These are phyloP conservation scores for Lathyrus sativus DNA, from an alignment of 306 rosid genomes.

Conservation along the genomic window DNA sequence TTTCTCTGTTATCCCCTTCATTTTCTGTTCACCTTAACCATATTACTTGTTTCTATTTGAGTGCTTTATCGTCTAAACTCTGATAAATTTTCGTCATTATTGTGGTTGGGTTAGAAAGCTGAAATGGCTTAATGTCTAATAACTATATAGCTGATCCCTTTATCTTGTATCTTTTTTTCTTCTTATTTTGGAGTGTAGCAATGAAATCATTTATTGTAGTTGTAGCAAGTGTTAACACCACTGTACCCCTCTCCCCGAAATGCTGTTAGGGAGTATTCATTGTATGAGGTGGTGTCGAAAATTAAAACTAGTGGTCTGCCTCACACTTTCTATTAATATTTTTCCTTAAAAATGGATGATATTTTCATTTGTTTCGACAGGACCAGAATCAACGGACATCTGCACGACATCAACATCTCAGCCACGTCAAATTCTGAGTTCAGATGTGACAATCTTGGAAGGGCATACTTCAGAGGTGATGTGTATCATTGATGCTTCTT, in stretches of 20 bases:
- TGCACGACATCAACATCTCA: constrained; percentile 59
- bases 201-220: constrained; percentile 17
- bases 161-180: not conserved
- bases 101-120: constrained; percentile 27
- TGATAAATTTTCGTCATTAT: constrained; percentile 21
- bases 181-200: not conserved
- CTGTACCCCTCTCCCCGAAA: constrained; percentile 5
- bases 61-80: not conserved
- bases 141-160: not conserved
- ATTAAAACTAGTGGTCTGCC: constrained; percentile 8
- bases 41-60: constrained; percentile 11
- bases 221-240: constrained; percentile 13
- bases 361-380: constrained; percentile 43
- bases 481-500: constrained; percentile 35
- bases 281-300: constrained; percentile 5
- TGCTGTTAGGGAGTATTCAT: constrained; percentile 15
- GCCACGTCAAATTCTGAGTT: constrained; percentile 68
- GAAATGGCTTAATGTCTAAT: not conserved
- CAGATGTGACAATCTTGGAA: constrained; percentile 85
- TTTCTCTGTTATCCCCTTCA: constrained; percentile 11
- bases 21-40: constrained; percentile 33
- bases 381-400: constrained; percentile 81
- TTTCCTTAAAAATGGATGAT: constrained; percentile 29
- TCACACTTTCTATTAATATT: constrained; percentile 18
- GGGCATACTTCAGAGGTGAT: constrained; percentile 95